Base-by-base conservation (phyloP, 2,329 filamentous ascomycete species). In the Penicillium sp. region DNA sequence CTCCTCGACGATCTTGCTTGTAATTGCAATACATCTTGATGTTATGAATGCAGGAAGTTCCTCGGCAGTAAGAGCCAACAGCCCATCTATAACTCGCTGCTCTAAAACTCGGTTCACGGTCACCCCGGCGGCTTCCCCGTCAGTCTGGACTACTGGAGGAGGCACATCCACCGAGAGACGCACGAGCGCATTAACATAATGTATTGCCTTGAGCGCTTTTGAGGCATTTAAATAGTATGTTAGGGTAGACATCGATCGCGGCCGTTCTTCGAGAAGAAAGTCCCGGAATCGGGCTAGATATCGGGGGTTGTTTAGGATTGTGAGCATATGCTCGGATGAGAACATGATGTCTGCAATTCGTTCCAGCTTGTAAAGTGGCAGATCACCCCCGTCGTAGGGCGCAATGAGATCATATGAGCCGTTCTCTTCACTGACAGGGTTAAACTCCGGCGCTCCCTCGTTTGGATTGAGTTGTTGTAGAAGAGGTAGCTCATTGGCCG, bases 41-140 rank as follows among this genome's bases (percentile, higher is more conserved):
- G 88, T 86, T 58, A 92, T 83, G 67, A 87, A 92, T 0, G 88
- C 88, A 1, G 89, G 88, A 2, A 92, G 73, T 57, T 91, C 89
- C 42, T 91, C 86, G 33, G 81, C 78, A 1, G 86, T 85, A 13
- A 92, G 75, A 0, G 81, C 76, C 35, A 86, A 81, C 56, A 92
- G 89, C 1, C 88, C 86, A 58, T 83, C 77, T n/a, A 81, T 76
- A 0, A 87, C 85, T 66, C 87, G 88, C 54, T 84, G 81, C 65
- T 88, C 80, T 19, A 92, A 75, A 0, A 81, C 77, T 2, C 75
- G 72, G 64, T 89, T 90, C 8, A 78, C 70, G 0, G 86, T 88
- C 2, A 78, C 73, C 13, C 78, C 77, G 1, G 84, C 78, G 2
- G 75, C 71, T 4, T 79, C 75, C 0, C 79, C 69, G 0, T 83